Base-by-base conservation (phyloP, 805 yeast species). In the Nakazawaea molendinolei region DNA sequence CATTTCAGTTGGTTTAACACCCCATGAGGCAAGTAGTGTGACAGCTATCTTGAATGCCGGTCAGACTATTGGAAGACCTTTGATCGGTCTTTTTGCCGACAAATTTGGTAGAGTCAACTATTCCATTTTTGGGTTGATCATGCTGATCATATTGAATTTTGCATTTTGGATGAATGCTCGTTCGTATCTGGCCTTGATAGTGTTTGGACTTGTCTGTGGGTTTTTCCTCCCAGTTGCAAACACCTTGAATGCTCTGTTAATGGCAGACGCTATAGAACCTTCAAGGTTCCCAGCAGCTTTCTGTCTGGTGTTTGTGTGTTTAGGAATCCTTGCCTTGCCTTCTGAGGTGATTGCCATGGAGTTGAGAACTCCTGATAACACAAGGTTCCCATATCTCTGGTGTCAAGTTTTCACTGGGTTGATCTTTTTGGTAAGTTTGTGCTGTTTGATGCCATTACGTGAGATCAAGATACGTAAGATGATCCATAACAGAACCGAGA, bases 321-420 rank as follows among this genome's bases (percentile, higher is more conserved):
- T 55, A 21, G 56, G 63, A 2, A 45, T 60, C 3, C 34, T 53
- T 21, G 51, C 67, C 5, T 51, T 76, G 17, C 63, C 67, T 1
- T 60, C 75, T 3, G 84, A 76, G 53, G 65, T 73, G 6, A 67
- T 76, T 33, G 81, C 76, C 0, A 66, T 76, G 39, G 63, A 74
- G 2, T 49, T 76, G 31, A 60, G 63, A 19, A 32, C 34, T 57
- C 50, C 23, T 36, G 41, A 23, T 26, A 47, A 3, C 31, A 16
- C 12, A 3, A 16, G 24, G 30, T 40, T 19, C 41, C 68, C 63
- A 2, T 67, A 51, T 38, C 44, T 60, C 8, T 51, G 63, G 34
- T 53, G 66, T 8, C 73, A 66, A 45, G 55, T 65, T 1, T 63
- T 63, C 40, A 52, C 61, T 5, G 71, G 69, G 2, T 38, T 51